phyloP scores from a whole-genome alignment of 257 asterid genomes.

The Scutellaria baicalensis region DNA sequence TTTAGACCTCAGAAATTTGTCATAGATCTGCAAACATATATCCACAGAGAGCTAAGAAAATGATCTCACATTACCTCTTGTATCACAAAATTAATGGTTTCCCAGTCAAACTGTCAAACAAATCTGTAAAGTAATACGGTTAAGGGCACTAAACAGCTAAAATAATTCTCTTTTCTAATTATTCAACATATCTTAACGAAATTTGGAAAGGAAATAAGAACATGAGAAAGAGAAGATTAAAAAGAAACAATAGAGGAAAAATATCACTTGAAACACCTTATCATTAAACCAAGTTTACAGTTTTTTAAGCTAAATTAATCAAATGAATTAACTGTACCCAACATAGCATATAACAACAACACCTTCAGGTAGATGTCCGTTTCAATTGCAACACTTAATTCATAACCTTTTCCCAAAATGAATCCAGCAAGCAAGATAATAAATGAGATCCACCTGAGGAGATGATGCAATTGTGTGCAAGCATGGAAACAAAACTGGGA shows the following conservation, averaged over 20 bases:
- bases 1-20: slow-evolving; percentile 60
- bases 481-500: slow-evolving; percentile 80
- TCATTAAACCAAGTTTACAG: slow-evolving; percentile 2
- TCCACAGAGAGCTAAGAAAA: slow-evolving; percentile 12
- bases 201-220: slow-evolving; percentile 3
- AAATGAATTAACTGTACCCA: neutral
- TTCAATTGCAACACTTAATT: neutral
- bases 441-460: slow-evolving; percentile 62
- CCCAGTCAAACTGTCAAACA: neutral
- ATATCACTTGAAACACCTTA: neutral
- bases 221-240: neutral
- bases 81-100: neutral
- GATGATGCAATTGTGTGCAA: slow-evolving; percentile 72
- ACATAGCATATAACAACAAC: neutral
- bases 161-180: neutral
- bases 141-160: slow-evolving; percentile 1
- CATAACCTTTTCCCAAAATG: neutral
- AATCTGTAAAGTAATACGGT: neutral
- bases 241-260: neutral
- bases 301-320: neutral
- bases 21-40: slow-evolving; percentile 60
- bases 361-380: neutral
- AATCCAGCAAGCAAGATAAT: slow-evolving; percentile 2
- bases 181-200: neutral
- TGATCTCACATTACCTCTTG: slow-evolving; percentile 1